phyloP scores from a whole-genome alignment of 768 basidiomycete species.

The Amanita fuliginea region DNA sequence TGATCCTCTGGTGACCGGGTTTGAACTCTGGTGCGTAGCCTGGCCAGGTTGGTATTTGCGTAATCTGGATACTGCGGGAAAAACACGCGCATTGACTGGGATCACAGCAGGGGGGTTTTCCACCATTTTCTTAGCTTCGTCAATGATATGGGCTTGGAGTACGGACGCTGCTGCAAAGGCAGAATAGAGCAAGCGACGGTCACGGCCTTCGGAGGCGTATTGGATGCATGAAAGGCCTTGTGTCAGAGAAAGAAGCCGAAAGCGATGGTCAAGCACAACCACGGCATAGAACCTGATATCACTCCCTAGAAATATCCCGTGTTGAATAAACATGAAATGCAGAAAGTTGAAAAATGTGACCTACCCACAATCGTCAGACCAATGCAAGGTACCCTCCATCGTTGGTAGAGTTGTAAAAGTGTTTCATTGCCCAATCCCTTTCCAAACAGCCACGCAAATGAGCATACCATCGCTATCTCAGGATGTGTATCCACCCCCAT shows the following conservation, averaged over 20 bases:
- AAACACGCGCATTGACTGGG: neutral
- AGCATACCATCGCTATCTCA: constrained; percentile 1
- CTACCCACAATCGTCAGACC: constrained; percentile 10
- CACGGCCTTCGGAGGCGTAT: constrained; percentile 8
- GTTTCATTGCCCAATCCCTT: neutral
- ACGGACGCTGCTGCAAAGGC: constrained; percentile 13
- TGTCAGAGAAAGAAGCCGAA: constrained; percentile 13
- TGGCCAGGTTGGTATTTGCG: constrained; percentile 3
- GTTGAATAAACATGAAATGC: neutral
- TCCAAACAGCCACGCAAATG: constrained; percentile 6
- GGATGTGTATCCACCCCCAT: constrained; percentile 1
- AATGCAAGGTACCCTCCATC: constrained; percentile 11
- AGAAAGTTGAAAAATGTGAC: neutral
- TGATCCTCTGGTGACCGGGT: neutral
- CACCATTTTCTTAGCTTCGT: neutral
- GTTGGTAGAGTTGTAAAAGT: neutral
- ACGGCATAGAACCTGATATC: constrained; percentile 13
- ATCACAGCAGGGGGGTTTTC: neutral
- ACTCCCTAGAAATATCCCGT: constrained; percentile 5
- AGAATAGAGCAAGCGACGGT: constrained; percentile 9
- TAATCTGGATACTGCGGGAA: constrained; percentile 8
- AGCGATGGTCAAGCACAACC: constrained; percentile 10
- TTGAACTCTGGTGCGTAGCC: too few relatives aligned
- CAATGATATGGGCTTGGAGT: constrained; percentile 10
- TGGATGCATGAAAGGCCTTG: constrained; percentile 12